Evolutionary conservation across 257 asterid species (phyloP).

Genomic region (Cruciata laevipes): DNA sequence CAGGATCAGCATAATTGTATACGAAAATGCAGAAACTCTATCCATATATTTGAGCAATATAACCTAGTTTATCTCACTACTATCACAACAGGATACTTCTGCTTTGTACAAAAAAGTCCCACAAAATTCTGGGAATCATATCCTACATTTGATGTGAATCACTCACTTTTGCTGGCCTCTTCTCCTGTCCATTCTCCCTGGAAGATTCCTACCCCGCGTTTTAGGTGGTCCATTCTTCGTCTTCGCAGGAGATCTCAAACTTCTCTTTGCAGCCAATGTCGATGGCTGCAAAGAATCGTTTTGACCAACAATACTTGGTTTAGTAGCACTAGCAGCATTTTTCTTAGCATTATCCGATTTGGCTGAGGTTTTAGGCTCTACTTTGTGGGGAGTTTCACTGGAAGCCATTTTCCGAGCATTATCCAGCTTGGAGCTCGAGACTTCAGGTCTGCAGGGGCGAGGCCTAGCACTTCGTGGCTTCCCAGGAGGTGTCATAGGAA

Average conservation of each 20-base stretch:
- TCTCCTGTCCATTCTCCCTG: conserved; percentile 34
- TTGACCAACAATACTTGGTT: conserved; percentile 20
- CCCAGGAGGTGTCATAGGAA: conserved; percentile 53
- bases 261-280: conserved; percentile 30
- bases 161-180: conserved; percentile 27
- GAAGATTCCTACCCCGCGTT: conserved; percentile 19
- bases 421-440: conserved; percentile 23
- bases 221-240: conserved; percentile 20
- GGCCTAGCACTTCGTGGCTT: conserved; percentile 74
- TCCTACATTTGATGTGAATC: not conserved
- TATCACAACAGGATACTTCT: not conserved
- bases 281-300: conserved; percentile 20
- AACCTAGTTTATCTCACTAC: not conserved
- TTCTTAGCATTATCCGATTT: not conserved
- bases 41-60: not conserved
- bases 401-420: conserved; percentile 9
- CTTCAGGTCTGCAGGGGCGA: conserved; percentile 35
- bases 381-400: conserved; percentile 7
- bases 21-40: not conserved
- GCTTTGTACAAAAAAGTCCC: conserved; percentile 10
- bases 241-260: conserved; percentile 37
- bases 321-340: not conserved
- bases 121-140: not conserved
- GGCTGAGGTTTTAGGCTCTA: not conserved
- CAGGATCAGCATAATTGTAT: not conserved